Evolutionary conservation across 2,329 filamentous ascomycete species (phyloP), one percentile per base, ranked within the genome.

Genomic region (Hypoxylon rubiginosum): DNA sequence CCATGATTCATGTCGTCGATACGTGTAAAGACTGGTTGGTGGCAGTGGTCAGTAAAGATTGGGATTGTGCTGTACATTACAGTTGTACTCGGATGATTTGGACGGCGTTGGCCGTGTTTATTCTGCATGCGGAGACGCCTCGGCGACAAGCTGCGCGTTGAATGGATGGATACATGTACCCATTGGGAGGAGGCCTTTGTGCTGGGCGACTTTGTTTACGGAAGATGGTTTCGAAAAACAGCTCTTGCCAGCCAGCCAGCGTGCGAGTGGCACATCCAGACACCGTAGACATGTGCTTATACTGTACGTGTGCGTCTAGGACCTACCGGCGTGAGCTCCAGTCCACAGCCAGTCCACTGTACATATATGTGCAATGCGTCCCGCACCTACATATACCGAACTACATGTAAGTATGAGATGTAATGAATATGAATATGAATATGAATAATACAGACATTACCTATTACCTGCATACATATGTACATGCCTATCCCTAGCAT

Each of bases 41-140:
- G 49, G 43, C 58, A 56, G 63, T 64, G 56, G 46, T 62, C 36
- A 49, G 45, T 58, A 64, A 54, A 64, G 60, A 62, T 52, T 62
- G 64, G 34, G 67, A 64, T 60, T 64, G 67, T 56, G 67, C 62
- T 65, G 64, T 67, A 66, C 65, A 65, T 60, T 70, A 68, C 64
- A 68, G 67, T 68, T 70, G 67, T 70, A 70, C 67, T 70, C 67
- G 67, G 67, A 70, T 70, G 67, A 70, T 70, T 68, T 70, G 67
- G 65, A 41, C 32, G 43, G 45, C 21, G 39, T 45, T 58, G 28
- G 54, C 61, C 65, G 67, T 50, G 56, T 69, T 69, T 64, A 69
- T 67, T 64, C 59, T 67, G 63, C 64, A 66, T 63, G 64, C 64
- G 64, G 64, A 69, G 63, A 36, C 34, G 66, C 41, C 59, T 66